Conservation (phyloP, 208 protist species). For the Acanthamoeba comandoni region DNA sequence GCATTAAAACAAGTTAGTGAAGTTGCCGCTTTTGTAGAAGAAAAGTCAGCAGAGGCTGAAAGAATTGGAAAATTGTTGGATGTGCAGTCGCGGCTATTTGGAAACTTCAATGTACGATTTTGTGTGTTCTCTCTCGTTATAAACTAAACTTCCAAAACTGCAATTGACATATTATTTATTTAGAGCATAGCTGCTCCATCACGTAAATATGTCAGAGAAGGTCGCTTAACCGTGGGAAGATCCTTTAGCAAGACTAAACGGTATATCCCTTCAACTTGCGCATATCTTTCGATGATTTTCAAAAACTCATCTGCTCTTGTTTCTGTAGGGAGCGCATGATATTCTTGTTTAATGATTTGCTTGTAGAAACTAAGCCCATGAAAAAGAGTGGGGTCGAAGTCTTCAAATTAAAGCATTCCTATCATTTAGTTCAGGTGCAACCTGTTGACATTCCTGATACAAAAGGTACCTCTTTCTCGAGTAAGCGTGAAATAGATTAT, state of each 20-base stretch:
- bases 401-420: conserved; percentile 55
- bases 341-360: conserved; percentile 71
- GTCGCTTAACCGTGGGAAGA: neutral
- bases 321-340: conserved; percentile 14
- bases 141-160: neutral
- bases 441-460: conserved; percentile 24
- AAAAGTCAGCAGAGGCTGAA: conserved; percentile 54
- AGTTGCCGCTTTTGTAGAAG: conserved; percentile 51
- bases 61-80: conserved; percentile 49
- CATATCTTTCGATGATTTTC: no score
- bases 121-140: neutral
- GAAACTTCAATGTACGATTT: conserved; percentile 26
- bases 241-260: no score
- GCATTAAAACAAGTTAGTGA: conserved; percentile 48
- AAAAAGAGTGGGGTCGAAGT: conserved; percentile 47
- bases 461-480: conserved; percentile 11
- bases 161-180: no score
- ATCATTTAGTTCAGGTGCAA: conserved; percentile 7
- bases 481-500: no score
- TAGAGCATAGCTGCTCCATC: conserved; percentile 10
- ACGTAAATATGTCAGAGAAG: conserved; percentile 54
- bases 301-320: no score
- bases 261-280: no score
- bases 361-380: conserved; percentile 53
- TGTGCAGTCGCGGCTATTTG: conserved; percentile 29